These are phyloP conservation scores for Saposhnikovia divaricata DNA, from an alignment of 129 eudicot species.

Conservation along the genomic window DNA sequence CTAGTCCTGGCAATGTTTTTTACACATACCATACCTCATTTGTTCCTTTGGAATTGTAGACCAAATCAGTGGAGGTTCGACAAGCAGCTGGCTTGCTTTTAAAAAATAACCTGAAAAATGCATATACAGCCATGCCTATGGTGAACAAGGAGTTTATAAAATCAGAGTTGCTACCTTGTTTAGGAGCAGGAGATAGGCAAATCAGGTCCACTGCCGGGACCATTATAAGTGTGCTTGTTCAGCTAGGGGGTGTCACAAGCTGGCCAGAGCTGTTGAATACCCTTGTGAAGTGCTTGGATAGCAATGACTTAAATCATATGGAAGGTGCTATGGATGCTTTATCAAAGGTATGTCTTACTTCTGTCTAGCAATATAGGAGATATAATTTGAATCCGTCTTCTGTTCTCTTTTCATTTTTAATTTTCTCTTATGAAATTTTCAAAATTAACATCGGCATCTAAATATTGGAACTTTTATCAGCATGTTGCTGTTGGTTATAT, in stretches of 20 bases:
- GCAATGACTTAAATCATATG: constrained; percentile 69
- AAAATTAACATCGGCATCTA: background rate
- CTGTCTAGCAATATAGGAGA: background rate
- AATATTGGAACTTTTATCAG: background rate
- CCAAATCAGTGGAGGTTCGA: constrained; percentile 79
- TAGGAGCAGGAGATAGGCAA: constrained; percentile 75
- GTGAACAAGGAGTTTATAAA: constrained; percentile 79
- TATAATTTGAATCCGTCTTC: background rate
- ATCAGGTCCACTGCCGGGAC: constrained; percentile 93
- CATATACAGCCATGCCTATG: constrained; percentile 56
- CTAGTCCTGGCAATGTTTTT: background rate
- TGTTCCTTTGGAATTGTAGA: constrained; percentile 33
- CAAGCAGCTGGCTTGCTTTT: constrained; percentile 97
- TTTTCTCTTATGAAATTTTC: background rate
- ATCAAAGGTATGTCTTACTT: constrained; percentile 58
- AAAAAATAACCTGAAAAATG: constrained; percentile 71
- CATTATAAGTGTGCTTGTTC: constrained; percentile 76
- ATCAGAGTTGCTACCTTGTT: constrained; percentile 73
- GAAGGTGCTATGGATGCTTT: constrained; percentile 99
- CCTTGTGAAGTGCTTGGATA: constrained; percentile 77
- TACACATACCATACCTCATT: background rate
- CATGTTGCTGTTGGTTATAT: background rate
- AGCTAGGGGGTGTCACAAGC: constrained; percentile 67
- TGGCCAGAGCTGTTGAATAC: constrained; percentile 87
- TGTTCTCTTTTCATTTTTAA: background rate